A percentile compares a stretch with the other conserved stretches of the same genome.
phyloP scores from a whole-genome alignment of 768 basidiomycete genomes.

The Hydnomerulius pinastri region DNA sequence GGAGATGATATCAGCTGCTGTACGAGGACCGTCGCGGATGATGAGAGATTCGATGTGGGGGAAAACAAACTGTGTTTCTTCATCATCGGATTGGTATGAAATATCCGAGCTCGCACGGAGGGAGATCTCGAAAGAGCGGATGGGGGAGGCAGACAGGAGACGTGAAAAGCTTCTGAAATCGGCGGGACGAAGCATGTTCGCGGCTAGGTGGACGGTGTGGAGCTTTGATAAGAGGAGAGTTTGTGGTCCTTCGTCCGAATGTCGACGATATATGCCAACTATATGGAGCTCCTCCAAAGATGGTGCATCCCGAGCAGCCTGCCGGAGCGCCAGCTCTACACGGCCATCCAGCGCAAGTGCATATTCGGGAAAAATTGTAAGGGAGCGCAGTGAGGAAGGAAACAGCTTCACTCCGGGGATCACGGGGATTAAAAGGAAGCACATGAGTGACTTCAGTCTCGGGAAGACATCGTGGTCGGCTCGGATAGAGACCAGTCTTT shows the following conservation, averaged over 20 bases:
- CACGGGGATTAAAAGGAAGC: conserved; percentile 13
- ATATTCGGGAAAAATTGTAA: conserved; percentile 15
- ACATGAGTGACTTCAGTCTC: conserved; percentile 10
- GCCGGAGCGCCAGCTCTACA: conserved; percentile 14
- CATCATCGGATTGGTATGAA: background rate
- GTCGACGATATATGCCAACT: conserved; percentile 1
- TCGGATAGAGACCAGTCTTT: conserved; percentile 16
- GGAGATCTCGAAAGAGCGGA: conserved; percentile 7
- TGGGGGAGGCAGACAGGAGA: conserved; percentile 9
- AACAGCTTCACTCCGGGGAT: conserved; percentile 12
- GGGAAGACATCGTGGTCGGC: conserved; percentile 11
- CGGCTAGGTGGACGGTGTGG: conserved; percentile 9
- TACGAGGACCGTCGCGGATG: conserved; percentile 8
- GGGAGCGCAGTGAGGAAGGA: conserved; percentile 13
- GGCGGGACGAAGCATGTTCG: conserved; percentile 8
- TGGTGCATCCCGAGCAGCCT: conserved; percentile 16
- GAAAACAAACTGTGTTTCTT: background rate
- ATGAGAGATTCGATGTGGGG: conserved; percentile 3
- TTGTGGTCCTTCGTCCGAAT: background rate
- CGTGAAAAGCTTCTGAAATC: conserved; percentile 8
- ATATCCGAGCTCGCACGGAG: conserved; percentile 4
- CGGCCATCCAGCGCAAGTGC: conserved; percentile 10
- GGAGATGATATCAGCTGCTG: conserved; percentile 9
- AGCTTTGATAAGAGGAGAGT: conserved; percentile 10
- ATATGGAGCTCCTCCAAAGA: conserved; percentile 11